These are phyloP conservation scores for Nepenthes mirabilis DNA, from an alignment of 148 eudicot genomes.

Conservation along the genomic window DNA sequence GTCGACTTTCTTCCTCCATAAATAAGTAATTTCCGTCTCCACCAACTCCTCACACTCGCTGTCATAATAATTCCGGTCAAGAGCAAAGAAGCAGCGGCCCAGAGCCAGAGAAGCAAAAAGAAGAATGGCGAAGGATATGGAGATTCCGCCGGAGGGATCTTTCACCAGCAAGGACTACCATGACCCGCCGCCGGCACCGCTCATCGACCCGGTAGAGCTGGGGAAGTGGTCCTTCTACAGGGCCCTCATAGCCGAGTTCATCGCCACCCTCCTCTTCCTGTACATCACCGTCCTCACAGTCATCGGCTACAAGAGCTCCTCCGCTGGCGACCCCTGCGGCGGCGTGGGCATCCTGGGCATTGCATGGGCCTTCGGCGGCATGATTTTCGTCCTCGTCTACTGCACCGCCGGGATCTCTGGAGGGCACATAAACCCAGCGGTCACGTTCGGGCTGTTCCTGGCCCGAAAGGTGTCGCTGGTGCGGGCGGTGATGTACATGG, in stretches of 20 bases:
- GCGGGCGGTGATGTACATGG: constrained; percentile 14
- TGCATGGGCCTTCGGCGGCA: constrained; percentile 24
- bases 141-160: constrained; percentile 1
- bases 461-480: constrained; percentile 16
- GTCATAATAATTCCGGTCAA: too few species aligned
- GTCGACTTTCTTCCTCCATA: too few species aligned
- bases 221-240: constrained; percentile 15
- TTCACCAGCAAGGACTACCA: constrained; percentile 18
- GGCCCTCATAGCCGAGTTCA: constrained; percentile 16
- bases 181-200: constrained; percentile 15
- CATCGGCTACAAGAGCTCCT: constrained; percentile 10
- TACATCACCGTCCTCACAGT: constrained; percentile 12
- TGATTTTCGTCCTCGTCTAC: constrained; percentile 22
- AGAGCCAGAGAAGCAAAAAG: not conserved
- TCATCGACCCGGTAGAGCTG: constrained; percentile 13
- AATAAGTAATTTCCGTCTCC: too few species aligned
- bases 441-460: constrained; percentile 15
- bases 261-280: constrained; percentile 18
- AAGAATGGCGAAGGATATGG: constrained; percentile 8
- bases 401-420: constrained; percentile 22
- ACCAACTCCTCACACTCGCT: too few species aligned
- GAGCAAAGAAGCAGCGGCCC: too few species aligned
- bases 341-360: constrained; percentile 21
- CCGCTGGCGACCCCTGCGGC: constrained; percentile 6
- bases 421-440: constrained; percentile 17